These are phyloP conservation scores for Chenopodium suecicum DNA, from an alignment of 148 eudicot species.

Conservation along the genomic window DNA sequence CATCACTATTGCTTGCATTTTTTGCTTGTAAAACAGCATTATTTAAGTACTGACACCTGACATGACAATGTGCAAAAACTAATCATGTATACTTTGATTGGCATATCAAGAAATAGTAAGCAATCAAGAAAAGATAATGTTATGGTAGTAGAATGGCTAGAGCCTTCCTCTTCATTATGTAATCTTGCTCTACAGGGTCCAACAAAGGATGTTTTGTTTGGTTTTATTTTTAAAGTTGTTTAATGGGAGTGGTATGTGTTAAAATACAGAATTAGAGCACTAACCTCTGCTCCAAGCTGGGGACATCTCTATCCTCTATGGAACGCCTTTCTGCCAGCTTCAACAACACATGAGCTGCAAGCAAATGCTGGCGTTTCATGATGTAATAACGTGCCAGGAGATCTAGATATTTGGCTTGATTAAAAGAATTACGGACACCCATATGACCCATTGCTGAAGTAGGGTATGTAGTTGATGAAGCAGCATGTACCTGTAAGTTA, in stretches of 20 bases:
- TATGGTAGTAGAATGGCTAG: background rate
- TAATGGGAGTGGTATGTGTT: background rate
- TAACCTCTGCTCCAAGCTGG: constrained; percentile 90
- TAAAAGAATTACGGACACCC: constrained; percentile 42
- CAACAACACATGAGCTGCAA: constrained; percentile 87
- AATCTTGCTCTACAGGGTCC: background rate
- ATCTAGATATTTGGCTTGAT: constrained; percentile 77
- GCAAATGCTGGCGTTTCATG: constrained; percentile 88
- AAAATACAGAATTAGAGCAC: background rate
- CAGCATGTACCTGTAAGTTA: constrained; percentile 45
- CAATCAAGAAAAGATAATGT: background rate
- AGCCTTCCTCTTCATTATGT: background rate
- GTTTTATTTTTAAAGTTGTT: background rate
- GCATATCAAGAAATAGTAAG: constrained; percentile 15
- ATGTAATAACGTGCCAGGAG: constrained; percentile 92
- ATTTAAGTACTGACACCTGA: constrained; percentile 89
- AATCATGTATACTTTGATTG: background rate
- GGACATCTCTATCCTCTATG: constrained; percentile 51
- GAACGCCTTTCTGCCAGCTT: constrained; percentile 88
- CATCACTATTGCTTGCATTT: constrained; percentile 59
- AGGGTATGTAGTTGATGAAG: constrained; percentile 39
- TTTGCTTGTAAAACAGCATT: constrained; percentile 97
- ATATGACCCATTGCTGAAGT: constrained; percentile 42
- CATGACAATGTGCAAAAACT: constrained; percentile 15
- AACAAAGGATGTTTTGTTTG: constrained; percentile 4